These are phyloP conservation scores for Crucibulum laeve DNA, from an alignment of 768 basidiomycete species.

Conservation along the genomic window DNA sequence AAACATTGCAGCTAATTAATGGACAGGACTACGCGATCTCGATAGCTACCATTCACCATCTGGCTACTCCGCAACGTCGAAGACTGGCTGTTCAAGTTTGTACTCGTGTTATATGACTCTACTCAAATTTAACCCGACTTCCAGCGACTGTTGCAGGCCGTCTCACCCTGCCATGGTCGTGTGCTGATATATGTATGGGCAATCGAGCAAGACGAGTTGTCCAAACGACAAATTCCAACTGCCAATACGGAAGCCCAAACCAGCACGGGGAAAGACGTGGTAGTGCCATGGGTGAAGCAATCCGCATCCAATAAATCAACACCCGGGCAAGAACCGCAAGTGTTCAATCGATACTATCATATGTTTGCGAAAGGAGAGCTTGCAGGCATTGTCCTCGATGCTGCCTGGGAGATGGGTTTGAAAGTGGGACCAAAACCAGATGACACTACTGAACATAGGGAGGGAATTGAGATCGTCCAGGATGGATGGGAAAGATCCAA, in stretches of 20 bases:
- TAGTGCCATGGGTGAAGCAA: constrained; percentile 80
- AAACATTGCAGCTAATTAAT: background rate
- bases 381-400: constrained; percentile 49
- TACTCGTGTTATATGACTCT: background rate
- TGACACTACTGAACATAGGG: constrained; percentile 13
- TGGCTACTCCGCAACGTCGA: constrained; percentile 76
- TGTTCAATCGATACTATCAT: constrained; percentile 92
- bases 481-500: constrained; percentile 88
- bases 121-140: constrained; percentile 1
- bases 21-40: constrained; percentile 91
- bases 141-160: constrained; percentile 59
- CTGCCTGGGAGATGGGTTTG: constrained; percentile 56
- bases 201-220: constrained; percentile 83
- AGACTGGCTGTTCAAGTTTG: constrained; percentile 68
- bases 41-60: constrained; percentile 96
- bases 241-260: constrained; percentile 15
- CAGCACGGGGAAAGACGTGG: constrained; percentile 68
- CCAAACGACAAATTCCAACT: constrained; percentile 62
- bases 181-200: constrained; percentile 97
- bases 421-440: constrained; percentile 34
- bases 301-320: constrained; percentile 7
- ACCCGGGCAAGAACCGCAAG: constrained; percentile 22
- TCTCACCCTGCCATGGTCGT: constrained; percentile 69
- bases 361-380: constrained; percentile 89
- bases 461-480: constrained; percentile 64